These are phyloP conservation scores for Lithohypha guttulata DNA, from an alignment of 2,329 filamentous ascomycete species.

Conservation along the genomic window DNA sequence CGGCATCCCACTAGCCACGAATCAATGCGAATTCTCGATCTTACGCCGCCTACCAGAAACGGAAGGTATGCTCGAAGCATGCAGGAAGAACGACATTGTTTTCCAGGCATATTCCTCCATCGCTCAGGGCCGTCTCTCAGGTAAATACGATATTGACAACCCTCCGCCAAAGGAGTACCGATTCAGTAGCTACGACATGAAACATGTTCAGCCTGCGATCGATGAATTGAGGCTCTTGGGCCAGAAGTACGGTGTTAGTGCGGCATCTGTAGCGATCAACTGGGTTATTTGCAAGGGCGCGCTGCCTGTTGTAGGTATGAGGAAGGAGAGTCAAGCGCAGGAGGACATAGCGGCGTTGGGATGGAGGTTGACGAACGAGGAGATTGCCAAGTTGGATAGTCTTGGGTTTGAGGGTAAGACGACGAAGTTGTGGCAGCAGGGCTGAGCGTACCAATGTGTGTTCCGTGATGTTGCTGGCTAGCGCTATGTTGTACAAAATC, in stretches of 20 bases:
- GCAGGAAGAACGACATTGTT: slow-evolving; percentile 32
- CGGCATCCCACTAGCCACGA: slow-evolving; percentile 32
- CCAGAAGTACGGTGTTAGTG: slow-evolving; percentile 25
- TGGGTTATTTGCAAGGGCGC: slow-evolving; percentile 37
- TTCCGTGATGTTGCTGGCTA: too few relatives aligned
- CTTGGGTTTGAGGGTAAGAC: slow-evolving; percentile 33
- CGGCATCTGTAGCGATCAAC: slow-evolving; percentile 35
- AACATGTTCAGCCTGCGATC: slow-evolving; percentile 31
- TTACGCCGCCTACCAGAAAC: slow-evolving; percentile 34
- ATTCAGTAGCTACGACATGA: slow-evolving; percentile 36
- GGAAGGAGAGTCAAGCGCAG: slow-evolving; percentile 32
- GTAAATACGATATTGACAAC: slow-evolving; percentile 32
- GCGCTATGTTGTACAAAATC: too few relatives aligned
- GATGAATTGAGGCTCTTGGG: slow-evolving; percentile 29
- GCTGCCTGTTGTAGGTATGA: slow-evolving; percentile 33
- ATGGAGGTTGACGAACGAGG: slow-evolving; percentile 33
- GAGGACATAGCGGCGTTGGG: slow-evolving; percentile 32
- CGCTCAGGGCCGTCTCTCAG: slow-evolving; percentile 31
- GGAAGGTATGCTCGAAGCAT: slow-evolving; percentile 31
- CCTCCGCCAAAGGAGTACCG: slow-evolving; percentile 29
- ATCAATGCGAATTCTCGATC: slow-evolving; percentile 37
- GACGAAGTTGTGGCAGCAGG: slow-evolving; percentile 35
- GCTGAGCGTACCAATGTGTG: too few relatives aligned
- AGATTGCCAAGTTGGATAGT: slow-evolving; percentile 33
- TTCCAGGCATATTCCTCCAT: slow-evolving; percentile 35